These are phyloP conservation scores for Geum urbanum DNA, from an alignment of 306 rosid genomes.

Conservation along the genomic window DNA sequence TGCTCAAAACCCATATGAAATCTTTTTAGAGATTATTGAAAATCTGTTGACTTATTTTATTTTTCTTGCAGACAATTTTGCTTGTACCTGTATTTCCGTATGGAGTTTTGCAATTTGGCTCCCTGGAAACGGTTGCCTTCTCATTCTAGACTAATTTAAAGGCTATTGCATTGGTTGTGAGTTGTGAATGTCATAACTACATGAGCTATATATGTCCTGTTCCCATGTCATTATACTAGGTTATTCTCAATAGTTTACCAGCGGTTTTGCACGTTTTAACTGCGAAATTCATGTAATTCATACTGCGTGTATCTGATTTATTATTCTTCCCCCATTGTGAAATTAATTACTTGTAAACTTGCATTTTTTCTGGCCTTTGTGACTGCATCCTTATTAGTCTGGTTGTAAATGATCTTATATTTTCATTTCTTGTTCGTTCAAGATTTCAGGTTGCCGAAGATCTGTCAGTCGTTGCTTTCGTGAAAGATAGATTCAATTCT, in stretches of 20 bases:
- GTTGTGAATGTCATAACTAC: background rate
- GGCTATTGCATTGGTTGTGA: slow-evolving; percentile 6
- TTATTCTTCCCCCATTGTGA: background rate
- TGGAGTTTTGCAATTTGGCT: slow-evolving; percentile 91
- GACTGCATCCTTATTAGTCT: background rate
- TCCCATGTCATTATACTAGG: background rate
- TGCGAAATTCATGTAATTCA: background rate
- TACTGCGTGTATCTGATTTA: background rate
- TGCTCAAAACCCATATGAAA: background rate
- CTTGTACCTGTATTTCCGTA: slow-evolving; percentile 77
- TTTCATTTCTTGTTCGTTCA: slow-evolving; percentile 27
- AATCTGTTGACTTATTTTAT: background rate
- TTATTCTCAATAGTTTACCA: background rate
- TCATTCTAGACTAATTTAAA: slow-evolving; percentile 23
- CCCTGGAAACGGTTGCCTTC: slow-evolving; percentile 60
- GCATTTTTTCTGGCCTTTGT: too few relatives aligned
- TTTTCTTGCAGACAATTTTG: slow-evolving; percentile 64
- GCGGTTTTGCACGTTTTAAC: background rate
- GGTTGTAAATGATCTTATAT: slow-evolving; percentile 24
- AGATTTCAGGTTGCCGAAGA: slow-evolving; percentile 76
- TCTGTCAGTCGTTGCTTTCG: slow-evolving; percentile 38
- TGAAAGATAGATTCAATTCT: slow-evolving; percentile 52
- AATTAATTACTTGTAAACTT: background rate
- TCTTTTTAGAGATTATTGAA: background rate
- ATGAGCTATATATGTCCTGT: background rate